Conservation (phyloP, 2,329 filamentous ascomycete genomes). For the Aspergillus neotritici region DNA sequence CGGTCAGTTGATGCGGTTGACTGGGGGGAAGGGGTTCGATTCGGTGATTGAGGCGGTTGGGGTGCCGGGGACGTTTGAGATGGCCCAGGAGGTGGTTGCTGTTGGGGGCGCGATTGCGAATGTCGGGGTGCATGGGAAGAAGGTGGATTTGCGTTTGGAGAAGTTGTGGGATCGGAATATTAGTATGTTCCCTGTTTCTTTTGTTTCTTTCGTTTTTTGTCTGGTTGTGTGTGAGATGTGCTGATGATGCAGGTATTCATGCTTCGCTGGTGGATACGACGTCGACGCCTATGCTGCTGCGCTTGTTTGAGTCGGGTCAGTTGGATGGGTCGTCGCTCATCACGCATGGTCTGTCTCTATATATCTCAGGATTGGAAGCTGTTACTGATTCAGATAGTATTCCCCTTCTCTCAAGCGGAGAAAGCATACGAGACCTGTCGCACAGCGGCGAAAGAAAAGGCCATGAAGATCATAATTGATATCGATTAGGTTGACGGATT, state of each 20-base stretch:
- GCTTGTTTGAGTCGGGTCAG: slow-evolving; percentile 5
- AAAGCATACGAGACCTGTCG: slow-evolving; percentile 1
- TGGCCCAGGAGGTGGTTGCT: slow-evolving; percentile 51
- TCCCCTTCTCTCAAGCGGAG: neutral
- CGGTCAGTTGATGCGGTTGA: slow-evolving; percentile 40
- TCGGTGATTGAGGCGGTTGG: slow-evolving; percentile 56
- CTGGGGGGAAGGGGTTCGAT: slow-evolving; percentile 51
- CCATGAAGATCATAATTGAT: slow-evolving; percentile 3
- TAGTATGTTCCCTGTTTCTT: slow-evolving; percentile 29
- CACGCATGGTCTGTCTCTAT: neutral
- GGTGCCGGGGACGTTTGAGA: slow-evolving; percentile 48
- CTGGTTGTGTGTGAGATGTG: neutral
- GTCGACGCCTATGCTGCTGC: slow-evolving; percentile 3
- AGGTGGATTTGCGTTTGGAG: slow-evolving; percentile 49
- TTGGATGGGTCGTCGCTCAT: neutral
- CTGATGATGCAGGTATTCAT: slow-evolving; percentile 4
- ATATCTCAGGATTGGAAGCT: neutral
- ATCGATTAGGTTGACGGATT: neutral
- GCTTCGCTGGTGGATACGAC: slow-evolving; percentile 8
- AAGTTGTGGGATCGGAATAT: slow-evolving; percentile 53
- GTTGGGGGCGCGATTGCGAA: slow-evolving; percentile 53
- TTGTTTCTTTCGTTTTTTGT: neutral
- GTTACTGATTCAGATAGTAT: neutral
- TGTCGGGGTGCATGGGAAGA: slow-evolving; percentile 54
- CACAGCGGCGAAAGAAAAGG: slow-evolving; percentile 1